A percentile compares a stretch with the other conserved stretches of the same genome.
These are phyloP conservation scores for Cutaneotrichosporon curvatum DNA, from an alignment of 1,284 basidiomycete species.

Conservation along the genomic window DNA sequence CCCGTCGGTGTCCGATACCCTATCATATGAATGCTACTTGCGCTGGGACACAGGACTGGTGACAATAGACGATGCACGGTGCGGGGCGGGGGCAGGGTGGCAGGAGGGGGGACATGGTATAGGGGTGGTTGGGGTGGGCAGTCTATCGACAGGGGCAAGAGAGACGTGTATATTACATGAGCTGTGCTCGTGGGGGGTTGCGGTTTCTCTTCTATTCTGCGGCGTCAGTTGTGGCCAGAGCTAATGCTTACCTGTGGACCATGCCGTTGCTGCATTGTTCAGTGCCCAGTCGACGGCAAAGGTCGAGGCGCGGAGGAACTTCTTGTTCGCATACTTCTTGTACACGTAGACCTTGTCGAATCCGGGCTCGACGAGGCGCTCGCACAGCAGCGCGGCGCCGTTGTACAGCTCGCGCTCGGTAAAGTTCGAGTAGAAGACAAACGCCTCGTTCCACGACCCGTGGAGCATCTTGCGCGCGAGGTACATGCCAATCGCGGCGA, in stretches of 20 bases:
- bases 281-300: conserved; percentile 52
- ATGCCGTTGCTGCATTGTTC: conserved; percentile 24
- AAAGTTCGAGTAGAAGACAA: conserved; percentile 88
- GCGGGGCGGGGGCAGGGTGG: too few relatives aligned
- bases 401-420: conserved; percentile 81
- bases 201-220: neutral
- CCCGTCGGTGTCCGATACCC: too few relatives aligned
- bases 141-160: too few relatives aligned
- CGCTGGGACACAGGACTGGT: too few relatives aligned
- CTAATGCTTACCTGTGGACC: neutral
- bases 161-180: too few relatives aligned
- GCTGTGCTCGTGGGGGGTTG: too few relatives aligned
- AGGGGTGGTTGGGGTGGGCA: neutral
- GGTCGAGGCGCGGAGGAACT: conserved; percentile 74
- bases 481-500: conserved; percentile 99
- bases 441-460: conserved; percentile 84
- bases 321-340: conserved; percentile 96
- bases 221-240: neutral
- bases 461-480: conserved; percentile 83
- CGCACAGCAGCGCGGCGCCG: conserved; percentile 75
- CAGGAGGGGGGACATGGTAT: too few relatives aligned
- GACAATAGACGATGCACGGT: too few relatives aligned
- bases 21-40: too few relatives aligned
- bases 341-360: conserved; percentile 84
- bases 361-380: conserved; percentile 70